Evolutionary conservation across 352 stramenopile genomes (phyloP).

Genomic region (Phytopythium vexans): DNA sequence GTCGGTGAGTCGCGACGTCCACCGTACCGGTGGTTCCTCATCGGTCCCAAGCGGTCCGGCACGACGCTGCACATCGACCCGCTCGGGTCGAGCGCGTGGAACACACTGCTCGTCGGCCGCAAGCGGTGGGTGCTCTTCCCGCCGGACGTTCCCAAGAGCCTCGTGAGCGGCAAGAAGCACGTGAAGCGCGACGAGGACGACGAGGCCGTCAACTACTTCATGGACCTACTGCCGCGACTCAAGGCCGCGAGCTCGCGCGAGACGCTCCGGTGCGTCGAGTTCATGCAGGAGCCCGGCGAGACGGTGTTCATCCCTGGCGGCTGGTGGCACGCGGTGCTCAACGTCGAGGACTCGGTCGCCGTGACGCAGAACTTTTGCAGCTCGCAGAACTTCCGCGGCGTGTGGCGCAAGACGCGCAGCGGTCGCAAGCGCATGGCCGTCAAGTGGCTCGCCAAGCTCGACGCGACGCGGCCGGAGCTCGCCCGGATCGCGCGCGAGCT

Average conservation of each 20-base stretch:
- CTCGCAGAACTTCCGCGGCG: constrained; percentile 80
- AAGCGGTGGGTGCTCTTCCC: constrained; percentile 98
- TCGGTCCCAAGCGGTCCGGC: constrained; percentile 90
- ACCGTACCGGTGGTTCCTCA: constrained; percentile 96
- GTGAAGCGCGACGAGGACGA: constrained; percentile 88
- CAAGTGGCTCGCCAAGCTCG: constrained; percentile 90
- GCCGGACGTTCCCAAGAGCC: constrained; percentile 69
- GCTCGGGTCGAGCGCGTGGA: constrained; percentile 96
- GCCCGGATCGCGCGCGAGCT: constrained; percentile 70
- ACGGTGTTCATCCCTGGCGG: constrained; percentile 91
- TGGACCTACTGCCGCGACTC: constrained; percentile 91
- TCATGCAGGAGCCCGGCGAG: constrained; percentile 89
- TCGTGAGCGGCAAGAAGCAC: constrained; percentile 81
- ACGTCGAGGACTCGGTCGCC: constrained; percentile 89
- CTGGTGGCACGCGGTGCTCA: constrained; percentile 94
- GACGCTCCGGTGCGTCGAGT: constrained; percentile 77
- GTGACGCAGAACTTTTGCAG: constrained; percentile 95
- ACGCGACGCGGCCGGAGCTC: constrained; percentile 80
- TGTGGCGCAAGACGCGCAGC: constrained; percentile 87
- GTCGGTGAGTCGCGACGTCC: constrained; percentile 84
- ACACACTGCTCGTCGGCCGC: constrained; percentile 91
- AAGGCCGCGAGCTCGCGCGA: constrained; percentile 61
- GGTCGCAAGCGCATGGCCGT: constrained; percentile 94
- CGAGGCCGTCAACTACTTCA: constrained; percentile 91
- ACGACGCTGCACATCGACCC: constrained; percentile 95